Conservation (phyloP, 2,329 filamentous ascomycete species). For the Graphium sp. region DNA sequence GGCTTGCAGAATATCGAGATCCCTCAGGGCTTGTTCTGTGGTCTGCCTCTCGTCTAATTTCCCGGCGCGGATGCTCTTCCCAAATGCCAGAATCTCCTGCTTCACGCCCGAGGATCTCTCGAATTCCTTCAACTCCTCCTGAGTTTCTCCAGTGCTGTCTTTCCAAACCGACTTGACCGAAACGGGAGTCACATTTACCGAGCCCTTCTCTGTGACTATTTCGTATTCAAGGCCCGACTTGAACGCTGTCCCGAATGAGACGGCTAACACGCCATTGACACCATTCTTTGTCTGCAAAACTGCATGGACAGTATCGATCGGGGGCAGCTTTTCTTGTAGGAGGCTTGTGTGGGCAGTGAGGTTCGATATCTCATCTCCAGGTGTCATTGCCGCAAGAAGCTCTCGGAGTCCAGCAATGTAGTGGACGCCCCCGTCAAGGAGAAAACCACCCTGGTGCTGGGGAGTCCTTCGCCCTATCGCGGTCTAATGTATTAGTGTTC, state of each 20-base stretch:
- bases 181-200: constrained; percentile 29
- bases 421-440: constrained; percentile 64
- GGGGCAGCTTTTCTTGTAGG: constrained; percentile 38
- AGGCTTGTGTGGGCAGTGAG: constrained; percentile 38
- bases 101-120: constrained; percentile 34
- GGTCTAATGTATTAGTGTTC: not conserved
- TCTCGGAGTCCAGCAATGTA: constrained; percentile 45
- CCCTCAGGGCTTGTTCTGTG: constrained; percentile 39
- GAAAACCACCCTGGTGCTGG: constrained; percentile 57
- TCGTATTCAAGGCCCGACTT: constrained; percentile 31
- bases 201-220: constrained; percentile 40
- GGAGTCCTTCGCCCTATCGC: constrained; percentile 45
- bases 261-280: constrained; percentile 34
- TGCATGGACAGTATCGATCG: constrained; percentile 50
- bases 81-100: constrained; percentile 46
- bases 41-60: constrained; percentile 30
- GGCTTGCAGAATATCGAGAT: constrained; percentile 39
- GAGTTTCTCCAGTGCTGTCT: constrained; percentile 14
- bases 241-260: constrained; percentile 38
- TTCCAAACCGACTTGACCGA: constrained; percentile 20
- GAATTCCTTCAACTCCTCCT: constrained; percentile 19
- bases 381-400: constrained; percentile 32
- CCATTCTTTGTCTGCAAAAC: constrained; percentile 35
- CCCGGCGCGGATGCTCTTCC: constrained; percentile 28
- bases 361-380: constrained; percentile 22